A percentile compares a stretch with the other conserved stretches of the same genome.
Evolutionary conservation across 306 rosid genomes (phyloP).

Genomic region (Lablab purpureus): DNA sequence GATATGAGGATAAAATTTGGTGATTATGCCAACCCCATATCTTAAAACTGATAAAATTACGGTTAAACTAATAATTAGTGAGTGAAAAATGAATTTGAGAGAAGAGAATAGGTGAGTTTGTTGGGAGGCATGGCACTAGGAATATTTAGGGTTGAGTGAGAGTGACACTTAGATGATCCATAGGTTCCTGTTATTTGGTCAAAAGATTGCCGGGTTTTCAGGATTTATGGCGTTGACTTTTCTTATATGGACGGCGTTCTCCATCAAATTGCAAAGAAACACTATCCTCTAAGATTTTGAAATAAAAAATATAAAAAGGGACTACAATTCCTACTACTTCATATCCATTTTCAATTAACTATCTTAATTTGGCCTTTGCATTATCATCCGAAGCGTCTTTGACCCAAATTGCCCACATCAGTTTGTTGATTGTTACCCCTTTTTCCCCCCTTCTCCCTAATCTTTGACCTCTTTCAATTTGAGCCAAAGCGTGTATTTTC

Average conservation of each 20-base stretch:
- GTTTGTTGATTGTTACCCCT: constrained; percentile 23
- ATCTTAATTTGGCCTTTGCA: constrained; percentile 36
- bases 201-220: constrained; percentile 75
- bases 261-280: constrained; percentile 18
- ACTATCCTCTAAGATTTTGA: background rate
- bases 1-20: too few species aligned
- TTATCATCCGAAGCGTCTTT: constrained; percentile 74
- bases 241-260: constrained; percentile 58
- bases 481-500: constrained; percentile 54
- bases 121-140: constrained; percentile 56
- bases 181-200: constrained; percentile 61
- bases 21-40: constrained; percentile 4
- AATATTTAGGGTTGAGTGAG: constrained; percentile 54
- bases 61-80: background rate
- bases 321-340: constrained; percentile 8
- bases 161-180: constrained; percentile 57
- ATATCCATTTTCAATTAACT: constrained; percentile 16
- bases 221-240: constrained; percentile 71
- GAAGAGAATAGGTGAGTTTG: background rate
- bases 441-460: constrained; percentile 48
- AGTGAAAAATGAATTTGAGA: constrained; percentile 16
- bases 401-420: constrained; percentile 61
- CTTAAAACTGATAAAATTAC: background rate
- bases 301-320: background rate
- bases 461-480: constrained; percentile 57